phyloP scores from a whole-genome alignment of 2,329 filamentous ascomycete species.

The Phialemonium atrogriseum region DNA sequence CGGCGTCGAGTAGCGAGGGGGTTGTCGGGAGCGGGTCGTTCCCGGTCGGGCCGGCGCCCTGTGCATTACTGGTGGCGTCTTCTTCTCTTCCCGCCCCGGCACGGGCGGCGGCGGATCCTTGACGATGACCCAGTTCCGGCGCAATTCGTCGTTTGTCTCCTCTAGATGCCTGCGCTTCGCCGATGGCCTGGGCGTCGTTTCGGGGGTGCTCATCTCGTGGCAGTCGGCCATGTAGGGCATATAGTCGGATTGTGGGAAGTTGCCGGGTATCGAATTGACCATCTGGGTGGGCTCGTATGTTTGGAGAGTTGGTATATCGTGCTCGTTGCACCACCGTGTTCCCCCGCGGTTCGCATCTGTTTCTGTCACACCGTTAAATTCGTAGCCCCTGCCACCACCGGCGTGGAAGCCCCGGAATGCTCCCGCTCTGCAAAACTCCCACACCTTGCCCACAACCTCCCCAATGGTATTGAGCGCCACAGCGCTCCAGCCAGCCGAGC shows the following conservation, averaged over 20 bases:
- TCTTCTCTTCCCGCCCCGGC: slow-evolving; percentile 11
- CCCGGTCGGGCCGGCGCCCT: slow-evolving; percentile 8
- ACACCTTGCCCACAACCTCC: slow-evolving; percentile 67
- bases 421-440: slow-evolving; percentile 70
- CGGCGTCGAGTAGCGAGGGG: slow-evolving; percentile 8
- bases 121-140: slow-evolving; percentile 66
- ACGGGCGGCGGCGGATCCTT: slow-evolving; percentile 23
- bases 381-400: slow-evolving; percentile 69
- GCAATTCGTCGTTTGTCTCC: slow-evolving; percentile 45
- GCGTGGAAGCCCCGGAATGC: slow-evolving; percentile 81
- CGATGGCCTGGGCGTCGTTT: slow-evolving; percentile 35
- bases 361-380: slow-evolving; percentile 30
- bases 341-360: slow-evolving; percentile 11
- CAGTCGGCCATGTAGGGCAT: slow-evolving; percentile 19
- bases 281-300: slow-evolving; percentile 8
- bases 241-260: slow-evolving; percentile 24
- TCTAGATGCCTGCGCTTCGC: slow-evolving; percentile 48
- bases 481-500: slow-evolving; percentile 42
- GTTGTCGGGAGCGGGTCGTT: slow-evolving; percentile 6
- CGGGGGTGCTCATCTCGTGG: slow-evolving; percentile 23
- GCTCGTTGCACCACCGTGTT: slow-evolving; percentile 18
- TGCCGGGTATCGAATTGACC: slow-evolving; percentile 15
- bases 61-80: slow-evolving; percentile 11
- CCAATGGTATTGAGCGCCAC: slow-evolving; percentile 55
- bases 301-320: slow-evolving; percentile 18